Conservation (phyloP, 495 filamentous ascomycete genomes). For the Thozetella sp. region DNA sequence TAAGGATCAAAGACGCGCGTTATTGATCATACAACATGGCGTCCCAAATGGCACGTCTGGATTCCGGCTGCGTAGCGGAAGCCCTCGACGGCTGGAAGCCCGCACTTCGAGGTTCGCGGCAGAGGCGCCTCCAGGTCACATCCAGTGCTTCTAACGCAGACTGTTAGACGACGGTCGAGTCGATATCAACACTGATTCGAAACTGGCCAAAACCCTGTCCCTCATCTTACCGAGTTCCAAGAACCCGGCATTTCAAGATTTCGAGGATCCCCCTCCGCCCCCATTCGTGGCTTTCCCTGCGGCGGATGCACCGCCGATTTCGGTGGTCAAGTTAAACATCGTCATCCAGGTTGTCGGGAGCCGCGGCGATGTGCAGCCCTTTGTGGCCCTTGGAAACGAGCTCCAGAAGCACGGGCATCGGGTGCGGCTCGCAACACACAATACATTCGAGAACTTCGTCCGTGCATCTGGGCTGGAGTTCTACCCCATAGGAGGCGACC, state of each 20-base stretch:
- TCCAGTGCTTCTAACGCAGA: too few relatives aligned
- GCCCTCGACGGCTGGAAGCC: too few relatives aligned
- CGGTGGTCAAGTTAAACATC: conserved; percentile 53
- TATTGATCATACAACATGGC: too few relatives aligned
- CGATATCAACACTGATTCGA: neutral
- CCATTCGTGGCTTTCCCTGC: neutral
- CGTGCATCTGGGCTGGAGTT: conserved; percentile 61
- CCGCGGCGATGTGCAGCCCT: conserved; percentile 71
- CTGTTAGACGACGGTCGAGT: neutral
- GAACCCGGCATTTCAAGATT: too few relatives aligned
- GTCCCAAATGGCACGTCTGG: too few relatives aligned
- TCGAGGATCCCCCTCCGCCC: too few relatives aligned
- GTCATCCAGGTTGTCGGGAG: conserved; percentile 74
- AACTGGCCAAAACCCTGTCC: too few relatives aligned
- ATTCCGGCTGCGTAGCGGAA: too few relatives aligned
- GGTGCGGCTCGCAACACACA: conserved; percentile 66
- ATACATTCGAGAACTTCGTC: conserved; percentile 65
- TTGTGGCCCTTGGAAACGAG: conserved; percentile 66
- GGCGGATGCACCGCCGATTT: neutral
- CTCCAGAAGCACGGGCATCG: conserved; percentile 64
- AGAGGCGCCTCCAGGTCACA: too few relatives aligned
- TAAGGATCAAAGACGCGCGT: too few relatives aligned
- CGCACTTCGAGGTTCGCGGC: too few relatives aligned
- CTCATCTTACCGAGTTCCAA: too few relatives aligned
- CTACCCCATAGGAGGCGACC: conserved; percentile 66